Evolutionary conservation across 495 filamentous ascomycete species (phyloP), one percentile per base, ranked within the genome.

Genomic region (Lasiosphaeria miniovina): DNA sequence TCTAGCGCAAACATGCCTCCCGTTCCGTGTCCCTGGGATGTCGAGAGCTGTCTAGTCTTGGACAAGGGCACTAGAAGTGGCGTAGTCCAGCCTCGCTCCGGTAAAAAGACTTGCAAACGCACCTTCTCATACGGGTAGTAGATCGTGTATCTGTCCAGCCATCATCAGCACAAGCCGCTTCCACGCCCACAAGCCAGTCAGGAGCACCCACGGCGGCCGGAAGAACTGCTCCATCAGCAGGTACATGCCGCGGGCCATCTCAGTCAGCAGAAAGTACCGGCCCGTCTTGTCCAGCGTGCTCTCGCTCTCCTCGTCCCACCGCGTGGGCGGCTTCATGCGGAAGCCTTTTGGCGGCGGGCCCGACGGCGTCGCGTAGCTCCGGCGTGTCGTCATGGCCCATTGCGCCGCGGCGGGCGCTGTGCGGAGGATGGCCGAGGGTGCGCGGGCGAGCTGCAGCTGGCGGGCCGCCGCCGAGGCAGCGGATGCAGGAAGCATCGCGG

Each of bases 101-200:
- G 35, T 17, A 51, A 12, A 14, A 12, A 33, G 24, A 24, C 24
- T 24, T 24, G 24, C 24, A 24, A 48, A 72, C 70, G 50, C 71
- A 84, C 82, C 82, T 98, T 98, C 72, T 98, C 94, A 77, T 96
- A 98, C 36, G 94, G 94, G 70, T 98, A 98, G 79, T 87, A 96
- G 71, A 98, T 98, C 15, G 94, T 98, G 72, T 98, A 97, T 52
- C 91, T 96, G 61, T 12, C 40, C 7, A 4, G 10, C 33, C 35
- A 41, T 8, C 38, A 35, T 52, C 24, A 59, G 8, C 24, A 46
- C 17, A 35, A 3, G 6, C 10, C 32, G 0, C 0, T 11, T 3
- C 15, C 3, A 17, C 35, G 1, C 3, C 14, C 32, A 5, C 6
- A 24, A 10, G 8, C 9, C 9, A 46, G 6, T 9, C 3, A 34